Percentiles rank a stretch among this genome's conserved stretches.
Evolutionary conservation across 371 early-diverging fungal species (phyloP).

Genomic region (Batkoa obscura): DNA sequence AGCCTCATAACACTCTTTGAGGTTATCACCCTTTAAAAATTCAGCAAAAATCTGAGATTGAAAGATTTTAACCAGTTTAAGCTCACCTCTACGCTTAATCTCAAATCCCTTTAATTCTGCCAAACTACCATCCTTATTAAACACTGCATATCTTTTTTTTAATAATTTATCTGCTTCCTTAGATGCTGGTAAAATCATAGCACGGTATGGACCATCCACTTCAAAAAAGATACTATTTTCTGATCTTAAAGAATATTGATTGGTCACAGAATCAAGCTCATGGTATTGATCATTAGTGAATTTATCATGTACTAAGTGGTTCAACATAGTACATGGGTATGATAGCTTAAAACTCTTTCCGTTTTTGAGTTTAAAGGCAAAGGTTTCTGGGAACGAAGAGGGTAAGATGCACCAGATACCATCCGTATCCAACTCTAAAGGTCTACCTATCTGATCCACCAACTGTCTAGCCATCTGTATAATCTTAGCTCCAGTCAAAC

Average conservation of each 20-base stretch:
- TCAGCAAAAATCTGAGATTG: slow-evolving; percentile 89
- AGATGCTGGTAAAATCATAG: slow-evolving; percentile 97
- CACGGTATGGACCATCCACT: slow-evolving; percentile 98
- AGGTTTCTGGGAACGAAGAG: slow-evolving; percentile 79
- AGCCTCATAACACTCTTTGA: slow-evolving; percentile 81
- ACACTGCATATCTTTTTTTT: slow-evolving; percentile 98
- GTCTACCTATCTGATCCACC: slow-evolving; percentile 90
- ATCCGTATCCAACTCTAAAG: slow-evolving; percentile 98
- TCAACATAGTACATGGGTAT: slow-evolving; percentile 95
- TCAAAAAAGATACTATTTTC: slow-evolving; percentile 99
- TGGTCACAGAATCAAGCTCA: slow-evolving; percentile 31
- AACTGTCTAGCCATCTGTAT: slow-evolving; percentile 91
- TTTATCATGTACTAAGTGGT: slow-evolving; percentile 87
- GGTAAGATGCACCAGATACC: slow-evolving; percentile 99
- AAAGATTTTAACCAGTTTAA: slow-evolving; percentile 96
- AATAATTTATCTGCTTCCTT: slow-evolving; percentile 92
- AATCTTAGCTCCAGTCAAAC: slow-evolving; percentile 91
- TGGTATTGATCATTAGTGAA: slow-evolving; percentile 99
- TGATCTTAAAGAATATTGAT: slow-evolving; percentile 46
- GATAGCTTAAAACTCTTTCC: slow-evolving; percentile 70
- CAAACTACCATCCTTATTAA: slow-evolving; percentile 86
- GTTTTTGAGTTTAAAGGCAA: slow-evolving; percentile 53
- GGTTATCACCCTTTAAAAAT: slow-evolving; percentile 71
- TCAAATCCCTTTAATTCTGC: slow-evolving; percentile 99
- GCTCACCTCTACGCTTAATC: slow-evolving; percentile 97